These are phyloP conservation scores for Neophaeococcomyces aloes DNA, from an alignment of 2,329 filamentous ascomycete species.

Conservation along the genomic window DNA sequence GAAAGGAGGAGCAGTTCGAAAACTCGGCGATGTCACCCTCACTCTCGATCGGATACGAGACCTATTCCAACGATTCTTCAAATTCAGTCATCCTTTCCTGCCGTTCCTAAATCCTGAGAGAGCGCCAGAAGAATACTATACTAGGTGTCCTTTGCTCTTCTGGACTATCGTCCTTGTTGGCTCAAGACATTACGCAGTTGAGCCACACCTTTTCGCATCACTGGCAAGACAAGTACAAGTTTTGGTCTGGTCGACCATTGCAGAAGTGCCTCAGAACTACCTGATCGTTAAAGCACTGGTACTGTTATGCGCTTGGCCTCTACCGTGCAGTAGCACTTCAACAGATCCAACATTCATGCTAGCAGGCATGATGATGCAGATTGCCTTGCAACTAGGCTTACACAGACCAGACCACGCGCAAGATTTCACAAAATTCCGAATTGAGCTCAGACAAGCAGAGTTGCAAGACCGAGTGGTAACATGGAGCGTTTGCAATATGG, in stretches of 20 bases:
- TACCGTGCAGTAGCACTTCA: slow-evolving; percentile 53
- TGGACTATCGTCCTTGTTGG: slow-evolving; percentile 57
- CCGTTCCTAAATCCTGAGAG: slow-evolving; percentile 49
- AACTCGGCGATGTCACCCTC: slow-evolving; percentile 42
- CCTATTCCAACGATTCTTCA: slow-evolving; percentile 50
- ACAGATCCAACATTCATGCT: slow-evolving; percentile 57
- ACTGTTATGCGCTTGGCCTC: slow-evolving; percentile 54
- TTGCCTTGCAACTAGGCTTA: slow-evolving; percentile 57
- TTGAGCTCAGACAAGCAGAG: slow-evolving; percentile 50
- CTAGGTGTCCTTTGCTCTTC: slow-evolving; percentile 52
- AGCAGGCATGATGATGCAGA: slow-evolving; percentile 56
- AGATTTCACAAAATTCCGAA: slow-evolving; percentile 41
- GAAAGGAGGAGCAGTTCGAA: slow-evolving; percentile 30
- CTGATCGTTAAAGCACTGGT: slow-evolving; percentile 55
- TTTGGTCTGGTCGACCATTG: slow-evolving; percentile 51
- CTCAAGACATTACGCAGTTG: slow-evolving; percentile 47
- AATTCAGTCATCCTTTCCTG: slow-evolving; percentile 53
- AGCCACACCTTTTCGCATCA: slow-evolving; percentile 44
- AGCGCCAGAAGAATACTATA: slow-evolving; percentile 47
- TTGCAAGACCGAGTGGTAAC: slow-evolving; percentile 54
- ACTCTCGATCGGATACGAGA: slow-evolving; percentile 34
- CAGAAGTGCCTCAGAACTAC: slow-evolving; percentile 52
- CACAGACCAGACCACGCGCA: slow-evolving; percentile 55
- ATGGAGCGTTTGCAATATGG: slow-evolving; percentile 59
- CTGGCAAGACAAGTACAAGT: slow-evolving; percentile 44